These are phyloP conservation scores for Sabuloglossum arenarium DNA, from an alignment of 495 filamentous ascomycete species.

Conservation along the genomic window DNA sequence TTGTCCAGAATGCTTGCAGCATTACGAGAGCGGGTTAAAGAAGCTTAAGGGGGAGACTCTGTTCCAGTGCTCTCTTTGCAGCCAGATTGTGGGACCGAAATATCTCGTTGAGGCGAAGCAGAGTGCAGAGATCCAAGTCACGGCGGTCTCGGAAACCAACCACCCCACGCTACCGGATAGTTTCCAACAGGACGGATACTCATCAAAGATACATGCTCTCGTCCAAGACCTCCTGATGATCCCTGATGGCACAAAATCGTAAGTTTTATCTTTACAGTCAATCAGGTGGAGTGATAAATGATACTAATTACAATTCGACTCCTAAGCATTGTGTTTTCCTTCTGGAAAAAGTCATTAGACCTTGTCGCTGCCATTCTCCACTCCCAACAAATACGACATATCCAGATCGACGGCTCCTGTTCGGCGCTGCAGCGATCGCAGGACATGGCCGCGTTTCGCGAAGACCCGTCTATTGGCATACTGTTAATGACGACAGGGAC, in stretches of 20 bases:
- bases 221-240: background rate
- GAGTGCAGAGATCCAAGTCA: background rate
- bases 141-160: background rate
- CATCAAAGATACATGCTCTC: background rate
- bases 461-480: background rate
- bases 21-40: background rate
- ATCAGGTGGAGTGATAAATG: too few relatives aligned
- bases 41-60: background rate
- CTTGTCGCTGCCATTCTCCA: background rate
- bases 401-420: background rate
- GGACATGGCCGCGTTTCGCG: background rate
- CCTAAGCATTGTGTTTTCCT: slow-evolving; percentile 4
- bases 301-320: background rate
- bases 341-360: slow-evolving; percentile 2
- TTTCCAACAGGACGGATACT: background rate
- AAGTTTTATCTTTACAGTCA: background rate
- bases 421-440: background rate
- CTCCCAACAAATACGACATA: background rate
- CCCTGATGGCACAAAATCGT: background rate
- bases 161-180: background rate
- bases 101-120: background rate
- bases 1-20: background rate
- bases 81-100: background rate
- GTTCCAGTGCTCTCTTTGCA: background rate
- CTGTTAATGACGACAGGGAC: slow-evolving; percentile 7